phyloP scores from a whole-genome alignment of 495 filamentous ascomycete species.

The Bacidia rubella region DNA sequence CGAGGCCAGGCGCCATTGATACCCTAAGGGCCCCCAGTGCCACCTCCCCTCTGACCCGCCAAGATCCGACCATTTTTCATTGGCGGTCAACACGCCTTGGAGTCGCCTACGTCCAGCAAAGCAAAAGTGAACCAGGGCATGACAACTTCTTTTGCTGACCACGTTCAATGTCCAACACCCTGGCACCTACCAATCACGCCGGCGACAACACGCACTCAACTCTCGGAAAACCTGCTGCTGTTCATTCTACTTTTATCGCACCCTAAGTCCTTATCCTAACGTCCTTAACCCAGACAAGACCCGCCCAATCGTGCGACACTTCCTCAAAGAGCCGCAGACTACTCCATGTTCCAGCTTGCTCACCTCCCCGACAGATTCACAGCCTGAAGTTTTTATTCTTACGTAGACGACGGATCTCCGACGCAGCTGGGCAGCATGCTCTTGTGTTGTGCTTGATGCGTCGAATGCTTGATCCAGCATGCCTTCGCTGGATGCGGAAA shows the following conservation, averaged over 20 bases:
- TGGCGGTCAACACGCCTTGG: not conserved
- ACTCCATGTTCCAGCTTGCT: not conserved
- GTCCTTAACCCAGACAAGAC: not conserved
- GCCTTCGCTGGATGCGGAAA: conserved; percentile 16
- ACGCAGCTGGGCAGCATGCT: not conserved
- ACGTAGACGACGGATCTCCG: not conserved
- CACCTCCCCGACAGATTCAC: not conserved
- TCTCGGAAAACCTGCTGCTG: not conserved
- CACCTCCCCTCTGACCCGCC: too few species aligned
- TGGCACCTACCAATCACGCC: not conserved
- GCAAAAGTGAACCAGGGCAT: not conserved
- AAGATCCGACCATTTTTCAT: too few species aligned
- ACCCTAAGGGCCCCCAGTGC: too few species aligned
- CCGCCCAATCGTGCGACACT: conserved; percentile 6
- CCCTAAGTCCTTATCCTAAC: not conserved
- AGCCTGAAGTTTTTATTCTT: not conserved
- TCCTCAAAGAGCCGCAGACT: conserved; percentile 5
- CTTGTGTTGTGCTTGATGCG: conserved; percentile 10
- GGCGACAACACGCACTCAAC: not conserved
- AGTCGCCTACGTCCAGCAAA: not conserved
- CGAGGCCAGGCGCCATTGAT: too few species aligned
- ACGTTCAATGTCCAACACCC: not conserved
- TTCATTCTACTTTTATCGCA: not conserved
- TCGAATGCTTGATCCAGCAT: conserved; percentile 12
- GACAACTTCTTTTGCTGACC: not conserved